phyloP scores from a whole-genome alignment of 306 rosid genomes.

The Ziziphus jujuba region DNA sequence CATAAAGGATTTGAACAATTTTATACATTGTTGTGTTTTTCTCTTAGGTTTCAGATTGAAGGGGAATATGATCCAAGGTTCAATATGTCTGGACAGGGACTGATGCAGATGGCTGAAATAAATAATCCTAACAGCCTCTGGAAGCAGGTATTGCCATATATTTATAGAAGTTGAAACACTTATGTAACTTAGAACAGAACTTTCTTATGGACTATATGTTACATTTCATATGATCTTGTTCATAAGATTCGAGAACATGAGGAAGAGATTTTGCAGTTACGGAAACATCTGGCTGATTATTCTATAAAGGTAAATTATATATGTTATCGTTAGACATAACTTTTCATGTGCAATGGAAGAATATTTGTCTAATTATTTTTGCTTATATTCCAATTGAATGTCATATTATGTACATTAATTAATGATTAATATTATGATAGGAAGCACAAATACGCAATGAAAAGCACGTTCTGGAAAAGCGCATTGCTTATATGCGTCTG shows the following conservation, averaged over 20 bases:
- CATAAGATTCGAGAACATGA: conserved; percentile 71
- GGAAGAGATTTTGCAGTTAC: conserved; percentile 79
- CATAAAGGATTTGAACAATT: conserved; percentile 13
- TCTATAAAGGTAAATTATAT: conserved; percentile 66
- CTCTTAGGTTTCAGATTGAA: conserved; percentile 55
- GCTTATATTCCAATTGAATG: conserved; percentile 12
- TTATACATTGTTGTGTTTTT: conserved; percentile 23
- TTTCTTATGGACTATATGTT: conserved; percentile 25
- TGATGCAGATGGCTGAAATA: conserved; percentile 58
- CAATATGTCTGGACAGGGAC: conserved; percentile 56
- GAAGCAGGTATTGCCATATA: conserved; percentile 65
- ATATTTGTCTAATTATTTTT: not conserved
- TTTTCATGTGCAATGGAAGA: not conserved
- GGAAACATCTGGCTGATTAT: conserved; percentile 80
- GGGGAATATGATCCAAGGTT: conserved; percentile 56
- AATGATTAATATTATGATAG: conserved; percentile 35
- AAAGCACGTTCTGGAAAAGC: conserved; percentile 83
- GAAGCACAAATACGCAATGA: conserved; percentile 85
- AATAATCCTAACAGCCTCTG: conserved; percentile 57
- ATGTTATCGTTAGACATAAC: conserved; percentile 11
- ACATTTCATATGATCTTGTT: conserved; percentile 49
- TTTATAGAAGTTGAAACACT: conserved; percentile 17
- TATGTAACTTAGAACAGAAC: not conserved
- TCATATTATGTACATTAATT: conserved; percentile 9
- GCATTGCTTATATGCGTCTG: conserved; percentile 97